These are phyloP conservation scores for Phytopythium mirpurense DNA, from an alignment of 352 stramenopile species.

Conservation along the genomic window DNA sequence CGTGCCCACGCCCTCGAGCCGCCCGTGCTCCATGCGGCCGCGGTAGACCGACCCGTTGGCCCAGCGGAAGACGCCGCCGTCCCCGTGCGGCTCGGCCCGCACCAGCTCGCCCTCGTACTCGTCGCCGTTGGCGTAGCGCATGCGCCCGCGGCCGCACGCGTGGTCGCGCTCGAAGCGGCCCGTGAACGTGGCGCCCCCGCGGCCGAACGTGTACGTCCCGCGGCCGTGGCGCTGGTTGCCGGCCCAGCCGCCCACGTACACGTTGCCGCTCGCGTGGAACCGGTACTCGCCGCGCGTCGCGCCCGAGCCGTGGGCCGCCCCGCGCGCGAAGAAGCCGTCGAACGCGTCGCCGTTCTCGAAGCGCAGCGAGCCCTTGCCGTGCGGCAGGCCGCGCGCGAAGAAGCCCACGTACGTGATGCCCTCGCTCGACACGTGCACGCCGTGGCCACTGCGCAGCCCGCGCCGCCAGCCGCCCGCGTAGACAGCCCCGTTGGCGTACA, in stretches of 20 bases:
- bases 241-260: slow-evolving; percentile 63
- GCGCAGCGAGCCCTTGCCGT: slow-evolving; percentile 62
- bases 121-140: slow-evolving; percentile 85
- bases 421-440: slow-evolving; percentile 62
- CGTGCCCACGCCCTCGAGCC: slow-evolving; percentile 54
- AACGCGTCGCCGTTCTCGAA: slow-evolving; percentile 79
- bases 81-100: slow-evolving; percentile 61
- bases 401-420: slow-evolving; percentile 64
- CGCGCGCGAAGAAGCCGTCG: slow-evolving; percentile 59
- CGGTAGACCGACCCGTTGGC: slow-evolving; percentile 74
- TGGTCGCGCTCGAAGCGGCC: slow-evolving; percentile 57
- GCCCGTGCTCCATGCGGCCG: slow-evolving; percentile 59
- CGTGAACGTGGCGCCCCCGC: slow-evolving; percentile 48
- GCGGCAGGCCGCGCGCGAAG: slow-evolving; percentile 49
- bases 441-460: slow-evolving; percentile 44
- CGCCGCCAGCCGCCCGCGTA: slow-evolving; percentile 72
- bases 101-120: slow-evolving; percentile 63
- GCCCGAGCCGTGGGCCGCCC: slow-evolving; percentile 39
- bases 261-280: slow-evolving; percentile 56
- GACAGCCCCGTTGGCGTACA: slow-evolving; percentile 68
- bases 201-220: slow-evolving; percentile 53
- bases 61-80: slow-evolving; percentile 53
- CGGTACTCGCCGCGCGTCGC: slow-evolving; percentile 56
- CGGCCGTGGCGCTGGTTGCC: slow-evolving; percentile 71
- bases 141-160: slow-evolving; percentile 67